Evolutionary conservation across 306 rosid species (phyloP), one percentile per base, ranked within the genome.

Genomic region (Prunus fruticosa): DNA sequence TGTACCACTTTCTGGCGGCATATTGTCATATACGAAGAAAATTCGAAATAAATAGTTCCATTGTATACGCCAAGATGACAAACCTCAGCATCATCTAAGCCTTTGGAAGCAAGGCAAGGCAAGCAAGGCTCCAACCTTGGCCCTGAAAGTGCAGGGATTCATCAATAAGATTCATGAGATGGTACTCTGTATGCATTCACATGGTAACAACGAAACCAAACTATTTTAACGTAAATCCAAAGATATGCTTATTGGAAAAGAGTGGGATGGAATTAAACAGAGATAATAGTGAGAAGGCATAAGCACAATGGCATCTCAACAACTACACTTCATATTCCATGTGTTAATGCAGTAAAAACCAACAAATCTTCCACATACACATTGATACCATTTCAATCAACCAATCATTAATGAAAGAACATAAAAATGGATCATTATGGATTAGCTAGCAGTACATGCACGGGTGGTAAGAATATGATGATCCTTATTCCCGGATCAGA

Each of bases 81-180:
- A 74, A 68, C 45, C 79, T 62, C 72, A 66, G 71, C 46, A 64
- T 77, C 82, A 85, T 79, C 83, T 57, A 52, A 79, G 72, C 86
- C 83, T 71, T 75, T 68, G 78, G 82, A 79, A 82, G 86, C 84
- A 76, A 82, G 88, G 82, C 83, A 75, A 85, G 88, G 82, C 86
- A 71, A 64, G 67, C 73, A 81, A 78, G 86, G 86, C 84, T 69
- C 86, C 82, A 79, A 82, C 80, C 78, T 82, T 82, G 84, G 84
- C 82, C 84, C 88, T 85, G 82, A 81, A 84, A 85, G 82, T 47
- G 79, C 73, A 82, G 66, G 75, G 86, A 79, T 57, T 68, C 76
- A 82, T 81, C 77, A 85, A 79, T 81, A 84, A 60, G 50, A 73
- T 32, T 80, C 69, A 43, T 54, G 70, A 43, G 70, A 74, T 22